Conservation (phyloP, 108 stramenopile genomes). For the Skeletonema grethae region DNA sequence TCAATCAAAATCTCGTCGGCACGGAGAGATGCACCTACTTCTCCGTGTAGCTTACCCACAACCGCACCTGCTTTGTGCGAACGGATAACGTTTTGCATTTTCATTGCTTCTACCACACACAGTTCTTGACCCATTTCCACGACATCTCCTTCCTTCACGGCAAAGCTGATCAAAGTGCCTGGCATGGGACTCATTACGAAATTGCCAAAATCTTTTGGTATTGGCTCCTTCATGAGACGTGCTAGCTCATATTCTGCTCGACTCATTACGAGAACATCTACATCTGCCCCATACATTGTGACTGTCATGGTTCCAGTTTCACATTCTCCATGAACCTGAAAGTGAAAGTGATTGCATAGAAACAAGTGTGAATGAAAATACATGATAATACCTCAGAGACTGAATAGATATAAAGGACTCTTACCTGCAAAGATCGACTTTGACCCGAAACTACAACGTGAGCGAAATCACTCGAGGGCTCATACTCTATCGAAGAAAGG, state of each 20-base stretch:
- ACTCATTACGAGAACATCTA: conserved; percentile 71
- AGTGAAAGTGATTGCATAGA: conserved; percentile 23
- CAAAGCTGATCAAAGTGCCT: conserved; percentile 81
- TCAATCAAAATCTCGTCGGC: conserved; percentile 85
- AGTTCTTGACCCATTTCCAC: conserved; percentile 94
- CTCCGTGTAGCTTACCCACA: conserved; percentile 62
- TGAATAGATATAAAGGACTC: background rate
- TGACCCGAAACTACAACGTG: conserved; percentile 54
- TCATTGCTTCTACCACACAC: conserved; percentile 98
- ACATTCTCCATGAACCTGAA: conserved; percentile 58
- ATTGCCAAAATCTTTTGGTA: conserved; percentile 67
- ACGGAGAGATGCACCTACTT: conserved; percentile 68
- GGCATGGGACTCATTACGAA: conserved; percentile 95
- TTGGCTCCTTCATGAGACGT: conserved; percentile 77
- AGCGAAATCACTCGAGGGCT: conserved; percentile 50
- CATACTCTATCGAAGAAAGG: conserved; percentile 45
- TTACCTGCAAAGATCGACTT: conserved; percentile 58
- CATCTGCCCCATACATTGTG: conserved; percentile 70
- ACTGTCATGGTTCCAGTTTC: conserved; percentile 41
- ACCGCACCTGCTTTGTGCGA: conserved; percentile 73
- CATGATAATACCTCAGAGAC: background rate
- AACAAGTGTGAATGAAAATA: conserved; percentile 1
- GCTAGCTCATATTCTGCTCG: conserved; percentile 79
- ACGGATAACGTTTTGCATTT: conserved; percentile 98
- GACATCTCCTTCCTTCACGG: conserved; percentile 63